phyloP scores from a whole-genome alignment of 139 green algal species.

The Chlamydomonas sp. region DNA sequence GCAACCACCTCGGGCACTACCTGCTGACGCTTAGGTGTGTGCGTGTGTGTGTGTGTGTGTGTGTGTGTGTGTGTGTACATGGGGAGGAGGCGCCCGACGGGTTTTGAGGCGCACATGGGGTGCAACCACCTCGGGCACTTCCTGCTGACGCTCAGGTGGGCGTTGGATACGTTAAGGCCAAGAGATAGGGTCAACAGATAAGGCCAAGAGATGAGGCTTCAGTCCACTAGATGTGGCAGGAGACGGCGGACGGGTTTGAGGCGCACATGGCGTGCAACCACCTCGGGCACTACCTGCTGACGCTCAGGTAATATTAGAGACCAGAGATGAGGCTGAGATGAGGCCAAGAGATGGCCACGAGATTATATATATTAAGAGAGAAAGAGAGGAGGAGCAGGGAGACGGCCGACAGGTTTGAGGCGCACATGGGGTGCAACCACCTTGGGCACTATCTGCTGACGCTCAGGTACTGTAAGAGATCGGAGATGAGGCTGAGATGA shows the following conservation, averaged over 20 bases:
- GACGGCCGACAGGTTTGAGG: slow-evolving; percentile 64
- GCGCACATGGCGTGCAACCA: slow-evolving; percentile 76
- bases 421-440: slow-evolving; percentile 77
- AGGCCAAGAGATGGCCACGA: not conserved
- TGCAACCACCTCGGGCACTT: slow-evolving; percentile 79
- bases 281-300: slow-evolving; percentile 73
- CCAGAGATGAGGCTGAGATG: not conserved
- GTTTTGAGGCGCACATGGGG: slow-evolving; percentile 69
- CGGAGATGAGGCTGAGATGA: not conserved
- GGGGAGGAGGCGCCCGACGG: slow-evolving; percentile 50
- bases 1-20: slow-evolving; percentile 77
- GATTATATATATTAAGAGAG: not conserved
- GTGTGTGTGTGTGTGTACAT: not conserved
- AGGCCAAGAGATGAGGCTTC: not conserved
- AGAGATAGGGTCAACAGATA: not conserved
- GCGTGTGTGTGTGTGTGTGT: too few species aligned
- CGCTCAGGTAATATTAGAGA: too few species aligned
- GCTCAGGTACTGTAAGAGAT: too few species aligned
- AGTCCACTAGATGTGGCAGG: not conserved
- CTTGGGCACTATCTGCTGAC: slow-evolving; percentile 74
- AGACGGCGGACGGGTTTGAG: slow-evolving; percentile 66
- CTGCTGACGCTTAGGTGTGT: slow-evolving; percentile 61
- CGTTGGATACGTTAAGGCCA: not conserved
- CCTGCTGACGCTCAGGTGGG: slow-evolving; percentile 60
- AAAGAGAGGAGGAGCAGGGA: slow-evolving; percentile 6